Conservation (phyloP, 2,329 filamentous ascomycete species). For the Colletotrichum truncatum region DNA sequence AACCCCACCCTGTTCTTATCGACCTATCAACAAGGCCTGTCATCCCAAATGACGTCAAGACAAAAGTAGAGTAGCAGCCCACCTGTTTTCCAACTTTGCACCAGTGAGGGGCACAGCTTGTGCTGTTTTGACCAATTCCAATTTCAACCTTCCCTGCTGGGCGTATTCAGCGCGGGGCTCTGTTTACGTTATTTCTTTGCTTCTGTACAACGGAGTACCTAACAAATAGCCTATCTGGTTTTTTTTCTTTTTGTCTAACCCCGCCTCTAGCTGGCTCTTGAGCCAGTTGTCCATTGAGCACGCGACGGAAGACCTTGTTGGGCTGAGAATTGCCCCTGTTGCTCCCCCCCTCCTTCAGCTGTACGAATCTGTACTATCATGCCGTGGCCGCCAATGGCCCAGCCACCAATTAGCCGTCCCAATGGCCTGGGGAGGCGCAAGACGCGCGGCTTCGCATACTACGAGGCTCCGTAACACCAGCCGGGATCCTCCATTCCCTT, state of each 20-base stretch:
- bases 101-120: conserved; percentile 21
- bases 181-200: conserved; percentile 3
- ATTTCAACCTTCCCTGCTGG: background rate
- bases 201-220: too few relatives aligned
- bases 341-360: conserved; percentile 10
- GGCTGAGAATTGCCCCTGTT: background rate
- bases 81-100: background rate
- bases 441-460: conserved; percentile 25
- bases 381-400: background rate
- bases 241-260: background rate
- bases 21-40: background rate
- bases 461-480: background rate
- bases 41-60: conserved; percentile 13
- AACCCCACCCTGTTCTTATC: background rate
- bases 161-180: conserved; percentile 9
- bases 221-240: background rate
- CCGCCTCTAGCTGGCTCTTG: too few relatives aligned
- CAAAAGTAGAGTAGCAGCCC: conserved; percentile 9
- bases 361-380: background rate
- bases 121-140: background rate
- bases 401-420: background rate
- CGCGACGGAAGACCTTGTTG: conserved; percentile 17
- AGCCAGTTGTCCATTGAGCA: too few relatives aligned
- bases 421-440: background rate
- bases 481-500: background rate